These are phyloP conservation scores for Fusarium kyushuense DNA, from an alignment of 2,329 filamentous ascomycete species.

Conservation along the genomic window DNA sequence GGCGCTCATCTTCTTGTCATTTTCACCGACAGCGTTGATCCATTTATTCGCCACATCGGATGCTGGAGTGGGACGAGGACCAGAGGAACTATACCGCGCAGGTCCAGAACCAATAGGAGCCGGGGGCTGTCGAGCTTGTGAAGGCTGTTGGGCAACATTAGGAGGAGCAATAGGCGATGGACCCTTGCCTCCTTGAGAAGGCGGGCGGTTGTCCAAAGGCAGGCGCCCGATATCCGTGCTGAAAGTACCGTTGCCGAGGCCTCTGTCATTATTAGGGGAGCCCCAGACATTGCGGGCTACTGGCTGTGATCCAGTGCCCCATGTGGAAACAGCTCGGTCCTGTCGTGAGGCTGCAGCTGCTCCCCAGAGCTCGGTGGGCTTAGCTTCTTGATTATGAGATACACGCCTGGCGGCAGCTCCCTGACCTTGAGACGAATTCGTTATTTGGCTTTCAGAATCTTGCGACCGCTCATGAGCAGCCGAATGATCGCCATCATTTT, in stretches of 20 bases:
- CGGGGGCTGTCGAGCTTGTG: slow-evolving; percentile 48
- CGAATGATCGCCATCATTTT: slow-evolving; percentile 33
- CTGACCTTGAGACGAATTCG: slow-evolving; percentile 29
- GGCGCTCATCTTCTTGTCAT: slow-evolving; percentile 60
- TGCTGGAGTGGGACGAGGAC: slow-evolving; percentile 48
- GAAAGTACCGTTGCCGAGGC: slow-evolving; percentile 83
- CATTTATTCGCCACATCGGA: slow-evolving; percentile 57
- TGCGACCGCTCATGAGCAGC: slow-evolving; percentile 19
- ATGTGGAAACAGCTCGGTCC: slow-evolving; percentile 62
- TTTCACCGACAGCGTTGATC: slow-evolving; percentile 58
- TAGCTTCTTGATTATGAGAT: slow-evolving; percentile 52
- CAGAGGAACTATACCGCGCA: slow-evolving; percentile 47
- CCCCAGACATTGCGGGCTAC: slow-evolving; percentile 77
- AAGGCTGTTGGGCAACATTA: slow-evolving; percentile 40
- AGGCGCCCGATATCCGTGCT: slow-evolving; percentile 69
- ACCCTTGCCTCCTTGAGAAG: slow-evolving; percentile 51
- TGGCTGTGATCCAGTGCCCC: slow-evolving; percentile 61
- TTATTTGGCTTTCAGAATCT: slow-evolving; percentile 27
- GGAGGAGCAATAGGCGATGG: slow-evolving; percentile 62
- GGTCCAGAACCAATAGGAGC: slow-evolving; percentile 51
- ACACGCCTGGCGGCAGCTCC: slow-evolving; percentile 45
- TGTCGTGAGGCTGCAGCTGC: slow-evolving; percentile 54
- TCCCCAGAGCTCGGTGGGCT: slow-evolving; percentile 55
- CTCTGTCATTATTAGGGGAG: slow-evolving; percentile 76
- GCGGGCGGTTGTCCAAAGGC: slow-evolving; percentile 52